A percentile compares a stretch with the other conserved stretches of the same genome.
Evolutionary conservation across 1,139 yeast species (phyloP).

Genomic region (Lizanozyma gosingica): DNA sequence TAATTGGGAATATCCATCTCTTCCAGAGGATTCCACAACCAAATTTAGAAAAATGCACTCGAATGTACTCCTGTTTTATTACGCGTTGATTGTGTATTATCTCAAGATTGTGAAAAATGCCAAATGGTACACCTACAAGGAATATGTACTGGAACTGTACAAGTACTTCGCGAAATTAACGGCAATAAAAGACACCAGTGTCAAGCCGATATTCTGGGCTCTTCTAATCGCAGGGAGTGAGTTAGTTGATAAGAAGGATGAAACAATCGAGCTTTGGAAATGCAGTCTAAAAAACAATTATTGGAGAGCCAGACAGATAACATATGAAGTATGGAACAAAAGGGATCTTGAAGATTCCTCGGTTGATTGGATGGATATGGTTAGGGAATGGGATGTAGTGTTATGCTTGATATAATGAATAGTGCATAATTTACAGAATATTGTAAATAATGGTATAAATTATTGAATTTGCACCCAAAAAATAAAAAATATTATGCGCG

Average conservation of each 20-base stretch:
- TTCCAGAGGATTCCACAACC: slow-evolving; percentile 15
- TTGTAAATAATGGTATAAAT: too few species aligned
- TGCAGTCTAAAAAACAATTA: slow-evolving; percentile 14
- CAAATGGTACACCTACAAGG: slow-evolving; percentile 12
- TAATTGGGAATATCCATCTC: slow-evolving; percentile 18
- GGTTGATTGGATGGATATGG: slow-evolving; percentile 34
- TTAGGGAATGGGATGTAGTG: slow-evolving; percentile 37
- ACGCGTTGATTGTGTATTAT: slow-evolving; percentile 27
- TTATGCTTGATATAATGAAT: slow-evolving; percentile 20
- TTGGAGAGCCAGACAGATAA: slow-evolving; percentile 38
- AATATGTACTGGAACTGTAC: slow-evolving; percentile 13
- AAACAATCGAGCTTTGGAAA: slow-evolving; percentile 18
- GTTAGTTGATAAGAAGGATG: slow-evolving; percentile 9
- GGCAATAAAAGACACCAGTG: slow-evolving; percentile 3
- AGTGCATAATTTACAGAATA: too few species aligned
- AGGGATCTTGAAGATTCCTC: slow-evolving; percentile 23
- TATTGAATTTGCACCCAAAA: too few species aligned
- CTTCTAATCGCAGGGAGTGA: slow-evolving; percentile 32
- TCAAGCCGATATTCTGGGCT: slow-evolving; percentile 29
- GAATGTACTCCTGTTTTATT: slow-evolving; percentile 23
- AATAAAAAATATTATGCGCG: background rate
- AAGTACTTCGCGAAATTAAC: slow-evolving; percentile 14
- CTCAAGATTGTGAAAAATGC: slow-evolving; percentile 23
- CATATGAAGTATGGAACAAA: slow-evolving; percentile 33
- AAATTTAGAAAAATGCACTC: slow-evolving; percentile 6